Conservation (phyloP, 257 asterid genomes). For the Solanum lycopersicoides region DNA sequence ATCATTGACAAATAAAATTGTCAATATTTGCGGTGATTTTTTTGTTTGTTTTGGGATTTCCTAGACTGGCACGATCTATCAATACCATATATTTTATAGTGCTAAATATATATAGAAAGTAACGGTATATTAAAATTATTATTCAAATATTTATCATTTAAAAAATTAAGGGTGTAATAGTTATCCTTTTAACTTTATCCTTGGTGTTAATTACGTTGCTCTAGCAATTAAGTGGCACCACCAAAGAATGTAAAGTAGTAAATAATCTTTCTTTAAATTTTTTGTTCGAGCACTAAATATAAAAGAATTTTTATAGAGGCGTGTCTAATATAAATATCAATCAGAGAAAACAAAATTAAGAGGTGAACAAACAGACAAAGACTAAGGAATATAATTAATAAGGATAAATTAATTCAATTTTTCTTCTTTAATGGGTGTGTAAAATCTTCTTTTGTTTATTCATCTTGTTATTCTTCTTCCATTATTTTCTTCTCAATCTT, state of each 20-base stretch:
- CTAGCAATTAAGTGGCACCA: background rate
- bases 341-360: too few species aligned
- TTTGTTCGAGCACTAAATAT: rapidly evolving
- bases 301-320: rapidly evolving
- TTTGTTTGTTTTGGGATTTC: background rate
- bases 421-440: background rate
- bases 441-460: background rate
- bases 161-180: background rate
- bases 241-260: too few species aligned
- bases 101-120: background rate
- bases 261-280: too few species aligned
- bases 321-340: too few species aligned
- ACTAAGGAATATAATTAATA: background rate
- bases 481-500: background rate
- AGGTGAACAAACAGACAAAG: background rate
- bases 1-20: background rate
- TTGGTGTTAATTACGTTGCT: background rate
- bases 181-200: background rate
- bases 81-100: background rate
- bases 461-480: background rate
- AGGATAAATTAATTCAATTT: background rate
- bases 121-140: background rate
- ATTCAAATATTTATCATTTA: background rate
- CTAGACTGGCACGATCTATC: background rate
- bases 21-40: background rate